Conservation (phyloP, 2,329 filamentous ascomycete species). For the Paracamarosporium sp. region DNA sequence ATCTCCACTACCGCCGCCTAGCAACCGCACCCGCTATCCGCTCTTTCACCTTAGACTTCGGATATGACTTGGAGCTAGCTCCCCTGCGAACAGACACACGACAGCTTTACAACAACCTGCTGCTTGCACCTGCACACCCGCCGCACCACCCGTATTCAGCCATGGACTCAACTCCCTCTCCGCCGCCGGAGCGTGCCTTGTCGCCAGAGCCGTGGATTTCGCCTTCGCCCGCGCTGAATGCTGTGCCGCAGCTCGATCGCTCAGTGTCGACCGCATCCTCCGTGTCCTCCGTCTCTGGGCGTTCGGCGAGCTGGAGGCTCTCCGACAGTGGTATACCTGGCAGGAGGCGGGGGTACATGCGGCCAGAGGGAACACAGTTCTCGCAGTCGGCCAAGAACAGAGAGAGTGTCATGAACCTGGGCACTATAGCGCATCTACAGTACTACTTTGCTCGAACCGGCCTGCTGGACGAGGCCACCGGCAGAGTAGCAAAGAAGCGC, state of each 20-base stretch:
- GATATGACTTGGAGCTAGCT: conserved; percentile 2
- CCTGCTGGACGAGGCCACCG: conserved; percentile 90
- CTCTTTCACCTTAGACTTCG: conserved; percentile 5
- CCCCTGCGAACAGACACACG: not conserved
- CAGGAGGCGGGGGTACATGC: conserved; percentile 80
- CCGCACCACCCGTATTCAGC: conserved; percentile 8
- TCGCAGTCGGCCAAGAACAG: conserved; percentile 87
- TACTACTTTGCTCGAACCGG: conserved; percentile 98
- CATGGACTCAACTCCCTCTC: conserved; percentile 47
- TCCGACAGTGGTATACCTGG: conserved; percentile 53
- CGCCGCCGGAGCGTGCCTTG: conserved; percentile 47
- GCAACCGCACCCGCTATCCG: conserved; percentile 15
- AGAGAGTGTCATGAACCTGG: conserved; percentile 94
- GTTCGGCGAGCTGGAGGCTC: conserved; percentile 66
- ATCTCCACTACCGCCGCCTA: conserved; percentile 29
- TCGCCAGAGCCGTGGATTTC: conserved; percentile 71
- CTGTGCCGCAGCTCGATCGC: conserved; percentile 66
- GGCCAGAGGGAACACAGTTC: conserved; percentile 86
- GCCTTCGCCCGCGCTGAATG: conserved; percentile 68
- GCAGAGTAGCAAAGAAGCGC: conserved; percentile 76
- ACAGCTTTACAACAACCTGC: not conserved
- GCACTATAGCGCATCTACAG: conserved; percentile 95
- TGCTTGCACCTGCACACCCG: conserved; percentile 3
- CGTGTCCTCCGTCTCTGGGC: conserved; percentile 62
- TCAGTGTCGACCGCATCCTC: conserved; percentile 68